These are phyloP conservation scores for Umbelopsis vinacea DNA, from an alignment of 192 early-diverging fungal species.

Conservation along the genomic window DNA sequence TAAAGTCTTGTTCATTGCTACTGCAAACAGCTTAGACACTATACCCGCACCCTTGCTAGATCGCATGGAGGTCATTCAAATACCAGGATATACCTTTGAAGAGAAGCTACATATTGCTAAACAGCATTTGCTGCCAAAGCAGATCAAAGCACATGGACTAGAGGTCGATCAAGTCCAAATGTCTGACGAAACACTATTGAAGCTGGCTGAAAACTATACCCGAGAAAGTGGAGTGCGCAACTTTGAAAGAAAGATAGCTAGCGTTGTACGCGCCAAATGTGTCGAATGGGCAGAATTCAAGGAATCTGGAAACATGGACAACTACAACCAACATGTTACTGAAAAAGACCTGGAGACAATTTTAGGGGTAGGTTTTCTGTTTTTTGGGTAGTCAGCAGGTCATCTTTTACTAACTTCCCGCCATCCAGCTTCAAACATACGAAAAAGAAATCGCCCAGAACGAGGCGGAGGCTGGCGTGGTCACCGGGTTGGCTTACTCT, in stretches of 20 bases:
- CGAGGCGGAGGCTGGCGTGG: conserved; percentile 70
- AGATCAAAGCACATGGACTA: conserved; percentile 68
- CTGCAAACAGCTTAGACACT: conserved; percentile 77
- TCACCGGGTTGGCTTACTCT: conserved; percentile 84
- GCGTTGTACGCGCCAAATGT: conserved; percentile 70
- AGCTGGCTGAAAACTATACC: conserved; percentile 73
- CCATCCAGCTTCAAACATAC: conserved; percentile 54
- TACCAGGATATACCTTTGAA: conserved; percentile 83
- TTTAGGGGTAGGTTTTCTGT: conserved; percentile 67
- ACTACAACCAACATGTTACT: conserved; percentile 53
- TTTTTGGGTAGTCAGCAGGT: too few relatives aligned
- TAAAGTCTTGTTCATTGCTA: conserved; percentile 82
- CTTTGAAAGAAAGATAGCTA: conserved; percentile 73
- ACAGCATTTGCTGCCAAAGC: conserved; percentile 78
- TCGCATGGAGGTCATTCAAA: conserved; percentile 81
- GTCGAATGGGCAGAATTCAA: conserved; percentile 66
- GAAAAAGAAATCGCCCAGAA: conserved; percentile 75
- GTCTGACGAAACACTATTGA: conserved; percentile 57
- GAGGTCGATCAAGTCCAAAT: conserved; percentile 49
- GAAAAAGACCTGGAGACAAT: conserved; percentile 60
- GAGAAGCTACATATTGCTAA: conserved; percentile 82
- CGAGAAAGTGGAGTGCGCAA: conserved; percentile 82
- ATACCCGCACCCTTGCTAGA: conserved; percentile 81
- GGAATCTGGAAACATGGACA: conserved; percentile 40
- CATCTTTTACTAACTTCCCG: neutral